Base-by-base conservation (phyloP, 2,329 filamentous ascomycete species). In the Epichloe brachyelytri region DNA sequence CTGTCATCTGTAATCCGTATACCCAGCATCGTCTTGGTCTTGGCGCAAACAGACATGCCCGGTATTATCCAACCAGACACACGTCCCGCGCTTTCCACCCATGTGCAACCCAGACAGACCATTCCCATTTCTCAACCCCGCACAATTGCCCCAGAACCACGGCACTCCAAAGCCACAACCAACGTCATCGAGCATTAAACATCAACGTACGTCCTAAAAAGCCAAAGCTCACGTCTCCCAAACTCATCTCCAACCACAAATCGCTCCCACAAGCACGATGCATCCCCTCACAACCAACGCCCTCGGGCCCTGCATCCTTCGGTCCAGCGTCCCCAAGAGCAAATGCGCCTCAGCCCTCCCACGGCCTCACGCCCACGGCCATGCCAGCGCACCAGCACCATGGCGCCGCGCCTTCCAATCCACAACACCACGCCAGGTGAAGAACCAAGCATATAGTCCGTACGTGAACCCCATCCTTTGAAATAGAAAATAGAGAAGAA, bases 391-490 rank as follows among this genome's bases (percentile, higher is more conserved):
- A 19, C 20, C 44, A 8, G 2, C 22, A 26, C 22, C 22, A 26
- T 34, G 8, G 10, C 36, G 39, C 43, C 44, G 44, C n/a, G n/a
- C 46, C 33, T 40, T 53, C 22, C 45, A 51, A 39, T 56, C 56
- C 33, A 51, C 56, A 11, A 41, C 51, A 26, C 46, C 50, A 5
- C 43, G 44, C 12, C 43, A 46, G 20, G 46, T 52, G 40, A 56
- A 55, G 51, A 61, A 60, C 53, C 57, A 58, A 51, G 41, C 57
- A 30, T 54, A 55, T 45, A 53, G 52, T 40, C 54, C 55, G 57
- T 59, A 55, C 15, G 55, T 53, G 6, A 17, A 5, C 7, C 22
- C 36, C 12, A 38, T 11, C 20, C 14, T 26, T 11, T 4, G 4
- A 17, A 3, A 3, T n/a, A 17, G 37, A 39, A 39, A 12, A 43